These are phyloP conservation scores for Diphasiastrum complanatum DNA, from an alignment of 83 land plant genomes.

Conservation along the genomic window DNA sequence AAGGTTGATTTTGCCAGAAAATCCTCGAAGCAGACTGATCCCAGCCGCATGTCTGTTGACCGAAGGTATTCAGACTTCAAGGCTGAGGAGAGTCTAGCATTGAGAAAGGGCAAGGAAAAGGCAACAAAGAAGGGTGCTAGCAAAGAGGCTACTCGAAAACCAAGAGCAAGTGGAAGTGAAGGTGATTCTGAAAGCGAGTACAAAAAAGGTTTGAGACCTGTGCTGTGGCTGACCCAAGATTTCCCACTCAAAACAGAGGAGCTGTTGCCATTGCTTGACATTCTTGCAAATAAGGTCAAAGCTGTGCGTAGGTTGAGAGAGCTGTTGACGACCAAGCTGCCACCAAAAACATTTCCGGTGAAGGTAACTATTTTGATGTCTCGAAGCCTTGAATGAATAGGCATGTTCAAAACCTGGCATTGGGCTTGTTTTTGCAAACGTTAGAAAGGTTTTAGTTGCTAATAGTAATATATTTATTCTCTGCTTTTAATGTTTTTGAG, in stretches of 20 bases:
- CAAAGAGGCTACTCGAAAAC: conserved; percentile 7
- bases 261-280: conserved; percentile 9
- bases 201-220: conserved; percentile 6
- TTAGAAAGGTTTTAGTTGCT: no score
- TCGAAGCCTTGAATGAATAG: no score
- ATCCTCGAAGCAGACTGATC: no score
- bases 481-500: no score
- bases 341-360: conserved; percentile 6
- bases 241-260: conserved; percentile 15
- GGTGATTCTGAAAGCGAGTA: conserved; percentile 6
- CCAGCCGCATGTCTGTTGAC: neutral
- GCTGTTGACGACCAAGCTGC: conserved; percentile 12
- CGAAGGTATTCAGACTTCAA: conserved; percentile 7
- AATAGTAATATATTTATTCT: no score
- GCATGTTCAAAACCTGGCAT: no score
- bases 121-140: neutral
- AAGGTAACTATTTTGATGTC: no score
- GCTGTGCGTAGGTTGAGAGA: conserved; percentile 7
- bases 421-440: no score
- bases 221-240: conserved; percentile 5
- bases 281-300: conserved; percentile 10
- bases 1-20: no score
- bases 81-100: conserved; percentile 3
- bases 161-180: neutral
- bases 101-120: conserved; percentile 7